phyloP scores from a whole-genome alignment of 2,329 filamentous ascomycete genomes.

The Neonectria punicea region DNA sequence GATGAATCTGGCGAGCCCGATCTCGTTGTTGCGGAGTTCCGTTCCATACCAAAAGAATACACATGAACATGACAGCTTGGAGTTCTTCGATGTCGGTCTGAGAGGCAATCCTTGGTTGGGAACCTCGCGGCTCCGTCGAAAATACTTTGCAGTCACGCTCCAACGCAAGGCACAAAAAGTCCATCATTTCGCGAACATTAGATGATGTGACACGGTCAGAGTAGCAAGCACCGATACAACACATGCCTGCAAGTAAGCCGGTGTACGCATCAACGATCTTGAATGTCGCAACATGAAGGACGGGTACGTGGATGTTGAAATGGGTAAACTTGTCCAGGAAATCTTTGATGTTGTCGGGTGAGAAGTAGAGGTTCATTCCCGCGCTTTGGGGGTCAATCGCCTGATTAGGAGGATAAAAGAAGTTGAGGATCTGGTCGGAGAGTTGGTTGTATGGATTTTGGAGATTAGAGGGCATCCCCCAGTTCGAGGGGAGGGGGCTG shows the following conservation, averaged over 20 bases:
- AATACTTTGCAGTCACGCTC: constrained; percentile 64
- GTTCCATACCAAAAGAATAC: constrained; percentile 75
- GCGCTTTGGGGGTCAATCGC: constrained; percentile 63
- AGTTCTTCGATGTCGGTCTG: constrained; percentile 70
- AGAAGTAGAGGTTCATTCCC: constrained; percentile 70
- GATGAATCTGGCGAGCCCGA: constrained; percentile 68
- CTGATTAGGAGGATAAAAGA: constrained; percentile 62
- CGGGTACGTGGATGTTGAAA: constrained; percentile 78
- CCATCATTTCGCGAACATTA: constrained; percentile 75
- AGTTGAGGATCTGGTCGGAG: constrained; percentile 66
- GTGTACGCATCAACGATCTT: constrained; percentile 73
- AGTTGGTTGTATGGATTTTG: constrained; percentile 64
- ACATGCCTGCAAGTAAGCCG: constrained; percentile 74
- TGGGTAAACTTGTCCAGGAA: constrained; percentile 78
- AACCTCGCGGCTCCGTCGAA: constrained; percentile 33
- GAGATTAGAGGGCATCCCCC: constrained; percentile 58
- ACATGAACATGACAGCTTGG: constrained; percentile 72
- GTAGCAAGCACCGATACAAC: constrained; percentile 80
- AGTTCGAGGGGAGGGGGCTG: constrained; percentile 59
- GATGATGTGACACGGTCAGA: constrained; percentile 69
- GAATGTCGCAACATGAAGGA: constrained; percentile 78
- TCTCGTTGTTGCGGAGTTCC: constrained; percentile 74
- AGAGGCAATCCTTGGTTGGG: constrained; percentile 41
- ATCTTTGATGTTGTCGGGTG: constrained; percentile 74
- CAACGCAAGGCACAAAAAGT: constrained; percentile 68